phyloP scores from a whole-genome alignment of 1,139 yeast species.

The Hanseniaspora sp. region DNA sequence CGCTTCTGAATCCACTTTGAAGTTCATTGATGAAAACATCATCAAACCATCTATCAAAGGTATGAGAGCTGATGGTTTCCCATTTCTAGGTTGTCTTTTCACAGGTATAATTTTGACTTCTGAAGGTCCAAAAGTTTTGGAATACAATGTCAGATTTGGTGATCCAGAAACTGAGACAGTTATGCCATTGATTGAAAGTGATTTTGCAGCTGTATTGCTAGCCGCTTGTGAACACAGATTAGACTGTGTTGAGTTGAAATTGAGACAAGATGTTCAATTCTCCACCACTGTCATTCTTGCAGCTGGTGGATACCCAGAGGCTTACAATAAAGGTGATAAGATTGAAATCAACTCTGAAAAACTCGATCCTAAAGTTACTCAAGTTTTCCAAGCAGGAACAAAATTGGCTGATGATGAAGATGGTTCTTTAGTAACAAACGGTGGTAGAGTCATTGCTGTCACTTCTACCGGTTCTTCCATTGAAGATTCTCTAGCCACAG shows the following conservation, averaged over 20 bases:
- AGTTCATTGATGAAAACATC: constrained; percentile 57
- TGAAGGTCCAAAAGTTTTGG: constrained; percentile 83
- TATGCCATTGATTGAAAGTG: constrained; percentile 79
- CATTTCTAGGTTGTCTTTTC: constrained; percentile 90
- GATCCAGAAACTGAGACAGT: constrained; percentile 99
- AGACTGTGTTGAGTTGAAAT: constrained; percentile 63
- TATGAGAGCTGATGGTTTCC: constrained; percentile 90
- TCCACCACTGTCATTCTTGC: constrained; percentile 92
- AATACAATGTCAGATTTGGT: constrained; percentile 95
- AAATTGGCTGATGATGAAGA: constrained; percentile 30
- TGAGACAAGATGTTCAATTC: constrained; percentile 44
- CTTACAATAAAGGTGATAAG: constrained; percentile 75
- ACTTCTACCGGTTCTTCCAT: constrained; percentile 73
- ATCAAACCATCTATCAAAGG: constrained; percentile 91
- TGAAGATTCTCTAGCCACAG: constrained; percentile 70
- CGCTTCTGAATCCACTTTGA: constrained; percentile 61
- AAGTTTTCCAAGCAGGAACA: constrained; percentile 94
- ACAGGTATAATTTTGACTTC: constrained; percentile 92
- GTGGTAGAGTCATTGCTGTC: constrained; percentile 95
- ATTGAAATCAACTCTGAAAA: constrained; percentile 47
- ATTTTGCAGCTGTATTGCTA: constrained; percentile 79
- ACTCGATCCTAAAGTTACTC: constrained; percentile 42
- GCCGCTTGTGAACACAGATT: constrained; percentile 93
- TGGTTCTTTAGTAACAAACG: constrained; percentile 65
- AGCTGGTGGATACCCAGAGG: constrained; percentile 94